These are phyloP conservation scores for Goffeauzyma gilvescens DNA, from an alignment of 768 basidiomycete species.

Conservation along the genomic window DNA sequence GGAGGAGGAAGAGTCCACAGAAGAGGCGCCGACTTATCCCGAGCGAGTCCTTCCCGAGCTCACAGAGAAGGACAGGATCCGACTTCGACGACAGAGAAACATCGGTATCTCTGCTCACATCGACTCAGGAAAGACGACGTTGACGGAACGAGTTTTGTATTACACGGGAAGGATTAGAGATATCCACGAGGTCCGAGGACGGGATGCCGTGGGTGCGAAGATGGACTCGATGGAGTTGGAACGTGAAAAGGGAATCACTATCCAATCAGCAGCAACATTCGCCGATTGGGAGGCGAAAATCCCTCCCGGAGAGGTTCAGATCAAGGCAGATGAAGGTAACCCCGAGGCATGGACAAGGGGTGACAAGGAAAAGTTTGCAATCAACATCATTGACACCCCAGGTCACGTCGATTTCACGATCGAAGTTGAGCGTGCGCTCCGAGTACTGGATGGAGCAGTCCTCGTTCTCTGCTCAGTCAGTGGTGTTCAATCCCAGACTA, in stretches of 20 bases:
- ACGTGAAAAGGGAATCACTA: constrained; percentile 96
- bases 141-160: constrained; percentile 86
- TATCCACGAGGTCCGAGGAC: constrained; percentile 91
- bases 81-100: constrained; percentile 65
- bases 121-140: constrained; percentile 86
- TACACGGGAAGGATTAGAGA: constrained; percentile 90
- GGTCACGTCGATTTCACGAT: constrained; percentile 99
- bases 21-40: constrained; percentile 22
- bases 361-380: constrained; percentile 58
- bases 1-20: constrained; percentile 11
- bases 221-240: constrained; percentile 99
- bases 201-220: constrained; percentile 91
- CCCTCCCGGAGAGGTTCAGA: constrained; percentile 37
- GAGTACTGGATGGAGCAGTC: constrained; percentile 90
- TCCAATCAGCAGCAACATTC: constrained; percentile 95
- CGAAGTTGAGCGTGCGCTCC: constrained; percentile 88
- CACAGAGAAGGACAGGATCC: constrained; percentile 45
- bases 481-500: constrained; percentile 97
- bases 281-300: constrained; percentile 77
- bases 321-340: constrained; percentile 9
- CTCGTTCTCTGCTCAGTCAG: constrained; percentile 91
- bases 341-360: constrained; percentile 21
- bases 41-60: constrained; percentile 30
- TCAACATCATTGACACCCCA: constrained; percentile 98
- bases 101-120: constrained; percentile 52